Base-by-base conservation (phyloP, 2,329 filamentous ascomycete genomes). In the Ophiostoma novo-ulmi region DNA sequence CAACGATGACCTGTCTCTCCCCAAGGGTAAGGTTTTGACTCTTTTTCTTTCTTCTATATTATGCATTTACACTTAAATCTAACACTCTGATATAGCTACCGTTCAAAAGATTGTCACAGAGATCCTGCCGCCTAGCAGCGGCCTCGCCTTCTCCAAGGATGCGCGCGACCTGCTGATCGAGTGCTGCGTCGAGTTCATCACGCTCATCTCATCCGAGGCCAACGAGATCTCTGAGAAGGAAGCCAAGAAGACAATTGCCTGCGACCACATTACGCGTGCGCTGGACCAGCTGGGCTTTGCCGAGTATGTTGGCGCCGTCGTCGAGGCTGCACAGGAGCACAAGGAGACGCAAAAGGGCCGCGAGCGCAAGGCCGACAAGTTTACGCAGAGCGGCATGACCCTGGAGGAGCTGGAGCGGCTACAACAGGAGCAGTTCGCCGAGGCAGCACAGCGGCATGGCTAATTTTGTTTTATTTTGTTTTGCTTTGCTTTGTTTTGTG, bases 201-300 rank as follows among this genome's bases (percentile, higher is more conserved):
- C 95, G 22, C 88, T 99, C 77, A 91, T 99, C 76, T 97, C 94
- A n/a, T 97, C 93, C 67, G 94, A 99, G 82, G 95, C 95, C 73
- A 99, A 99, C 80, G 95, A 99, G 77, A 99, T 99, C 74, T 96
- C 94, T 14, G 95, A 99, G 80, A 97, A 97, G 80, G 95, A 99
- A 78, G 93, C 94, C 68, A 99, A 99, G 84, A 99, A 99, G 86
- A 99, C 95, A 4, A 99, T 99, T 76, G 94, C 94, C 14, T 97
- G 93, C 80, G 95, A 99, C 77, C 95, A 99, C 82, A 96, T 99
- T 76, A 96, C 94, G 77, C 94, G 94, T 78, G 95, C 95, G 0
- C 86, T 99, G 61, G 91, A 94, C 76, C 92, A 97, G 76, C 87
- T 99, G 26, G 95, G 94, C 1, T 99, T 98, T 79, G 86, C 89